These are phyloP conservation scores for Hyaloscypha finlandica DNA, from an alignment of 495 filamentous ascomycete species.

Conservation along the genomic window DNA sequence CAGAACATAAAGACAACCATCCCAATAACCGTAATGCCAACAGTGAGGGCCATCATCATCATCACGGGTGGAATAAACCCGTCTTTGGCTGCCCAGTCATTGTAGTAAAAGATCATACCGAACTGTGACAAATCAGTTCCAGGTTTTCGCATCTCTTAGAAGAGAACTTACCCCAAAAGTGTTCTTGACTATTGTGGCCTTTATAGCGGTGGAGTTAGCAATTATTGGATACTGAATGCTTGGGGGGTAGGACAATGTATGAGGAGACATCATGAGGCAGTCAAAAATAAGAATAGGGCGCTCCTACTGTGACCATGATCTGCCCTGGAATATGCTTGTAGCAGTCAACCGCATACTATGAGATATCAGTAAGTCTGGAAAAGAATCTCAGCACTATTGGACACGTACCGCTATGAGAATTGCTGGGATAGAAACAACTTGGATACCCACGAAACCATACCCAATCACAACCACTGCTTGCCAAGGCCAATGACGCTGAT, in stretches of 20 bases:
- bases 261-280: too few relatives aligned
- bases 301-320: slow-evolving; percentile 38
- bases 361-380: not conserved
- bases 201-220: too few relatives aligned
- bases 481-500: slow-evolving; percentile 58
- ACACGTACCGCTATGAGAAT: slow-evolving; percentile 35
- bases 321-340: slow-evolving; percentile 58
- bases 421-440: slow-evolving; percentile 57
- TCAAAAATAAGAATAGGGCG: too few relatives aligned
- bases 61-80: slow-evolving; percentile 53
- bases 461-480: slow-evolving; percentile 45
- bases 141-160: not conserved
- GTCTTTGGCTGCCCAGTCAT: slow-evolving; percentile 44
- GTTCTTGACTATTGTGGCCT: slow-evolving; percentile 49
- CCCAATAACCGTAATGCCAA: slow-evolving; percentile 53
- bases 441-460: slow-evolving; percentile 47
- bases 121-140: slow-evolving; percentile 11
- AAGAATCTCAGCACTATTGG: not conserved
- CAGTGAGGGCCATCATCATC: slow-evolving; percentile 52
- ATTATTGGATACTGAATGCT: too few relatives aligned
- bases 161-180: slow-evolving; percentile 52
- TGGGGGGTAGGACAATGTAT: too few relatives aligned
- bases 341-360: slow-evolving; percentile 51
- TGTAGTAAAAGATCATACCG: slow-evolving; percentile 29
- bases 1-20: slow-evolving; percentile 53